Evolutionary conservation across 2,329 filamentous ascomycete genomes (phyloP).

Genomic region (Apiospora pterosperma): DNA sequence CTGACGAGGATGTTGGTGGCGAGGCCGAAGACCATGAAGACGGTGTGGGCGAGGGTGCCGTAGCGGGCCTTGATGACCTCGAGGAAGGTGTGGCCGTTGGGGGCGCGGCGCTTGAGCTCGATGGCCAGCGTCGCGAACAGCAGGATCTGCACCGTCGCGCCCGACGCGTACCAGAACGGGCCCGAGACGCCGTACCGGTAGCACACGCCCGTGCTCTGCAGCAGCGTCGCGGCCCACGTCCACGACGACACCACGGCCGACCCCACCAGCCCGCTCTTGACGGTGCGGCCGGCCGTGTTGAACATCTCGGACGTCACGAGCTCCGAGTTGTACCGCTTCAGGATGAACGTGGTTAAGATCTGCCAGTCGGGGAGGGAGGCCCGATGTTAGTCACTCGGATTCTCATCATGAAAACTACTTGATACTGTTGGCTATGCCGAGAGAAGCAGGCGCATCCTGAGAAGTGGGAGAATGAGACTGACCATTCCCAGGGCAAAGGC

Average conservation of each 20-base stretch:
- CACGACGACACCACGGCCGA: constrained; percentile 89
- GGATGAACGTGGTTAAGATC: constrained; percentile 54
- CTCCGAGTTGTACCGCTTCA: constrained; percentile 48
- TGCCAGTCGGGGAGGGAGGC: neutral
- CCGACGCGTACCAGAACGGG: constrained; percentile 58
- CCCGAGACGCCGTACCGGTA: constrained; percentile 73
- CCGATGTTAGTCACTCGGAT: neutral
- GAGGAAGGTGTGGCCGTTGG: constrained; percentile 82
- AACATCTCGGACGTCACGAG: constrained; percentile 92
- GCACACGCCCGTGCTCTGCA: constrained; percentile 77
- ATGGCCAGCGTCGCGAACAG: constrained; percentile 89
- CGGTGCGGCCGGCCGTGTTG: constrained; percentile 80
- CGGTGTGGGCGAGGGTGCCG: constrained; percentile 64
- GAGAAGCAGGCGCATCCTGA: too few relatives aligned
- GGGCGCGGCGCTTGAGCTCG: constrained; percentile 80
- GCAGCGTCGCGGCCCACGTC: constrained; percentile 86
- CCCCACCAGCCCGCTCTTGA: constrained; percentile 84
- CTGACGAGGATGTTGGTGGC: constrained; percentile 86
- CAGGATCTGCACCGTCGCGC: constrained; percentile 83
- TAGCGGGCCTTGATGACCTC: constrained; percentile 82
- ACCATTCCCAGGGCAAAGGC: constrained; percentile 67
- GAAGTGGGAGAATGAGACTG: constrained; percentile 13
- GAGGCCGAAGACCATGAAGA: constrained; percentile 79
- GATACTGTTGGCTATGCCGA: too few relatives aligned
- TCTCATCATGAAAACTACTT: neutral